Conservation (phyloP, 2,329 filamentous ascomycete species). For the Colletotrichum cuscutae region DNA sequence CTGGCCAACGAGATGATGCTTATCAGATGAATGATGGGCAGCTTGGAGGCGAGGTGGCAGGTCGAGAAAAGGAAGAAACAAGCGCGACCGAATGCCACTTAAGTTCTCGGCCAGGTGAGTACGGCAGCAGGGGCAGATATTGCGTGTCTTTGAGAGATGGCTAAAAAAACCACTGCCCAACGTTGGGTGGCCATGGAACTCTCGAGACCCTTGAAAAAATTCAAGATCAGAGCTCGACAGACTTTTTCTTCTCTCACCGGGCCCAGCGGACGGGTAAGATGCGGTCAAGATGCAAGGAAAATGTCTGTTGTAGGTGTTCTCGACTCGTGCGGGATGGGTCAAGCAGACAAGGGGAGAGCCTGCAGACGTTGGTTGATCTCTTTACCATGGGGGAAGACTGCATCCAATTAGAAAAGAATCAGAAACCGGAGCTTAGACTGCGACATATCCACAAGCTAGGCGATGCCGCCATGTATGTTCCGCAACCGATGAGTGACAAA, state of each 20-base stretch:
- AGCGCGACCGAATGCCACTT: background rate
- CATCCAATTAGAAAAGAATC: constrained; percentile 5
- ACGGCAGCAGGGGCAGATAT: background rate
- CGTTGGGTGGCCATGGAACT: background rate
- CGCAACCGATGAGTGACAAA: background rate
- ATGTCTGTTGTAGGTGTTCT: constrained; percentile 11
- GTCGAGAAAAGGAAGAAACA: background rate
- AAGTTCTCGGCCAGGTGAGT: too few relatives aligned
- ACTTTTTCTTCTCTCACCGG: background rate
- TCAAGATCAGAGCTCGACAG: background rate
- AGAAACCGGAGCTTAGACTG: background rate
- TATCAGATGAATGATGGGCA: constrained; percentile 5
- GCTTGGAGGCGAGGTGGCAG: background rate
- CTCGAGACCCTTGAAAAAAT: background rate
- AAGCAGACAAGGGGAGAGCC: constrained; percentile 12
- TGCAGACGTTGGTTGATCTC: background rate
- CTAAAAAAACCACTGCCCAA: background rate
- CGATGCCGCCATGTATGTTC: background rate
- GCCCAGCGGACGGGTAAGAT: background rate
- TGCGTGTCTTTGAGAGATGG: background rate
- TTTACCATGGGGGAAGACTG: background rate
- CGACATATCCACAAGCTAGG: background rate
- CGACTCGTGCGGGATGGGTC: constrained; percentile 14
- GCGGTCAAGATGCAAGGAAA: constrained; percentile 15
- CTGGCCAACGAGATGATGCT: constrained; percentile 10